Conservation (phyloP, 148 eudicot genomes). For the Euryodendron excelsum region DNA sequence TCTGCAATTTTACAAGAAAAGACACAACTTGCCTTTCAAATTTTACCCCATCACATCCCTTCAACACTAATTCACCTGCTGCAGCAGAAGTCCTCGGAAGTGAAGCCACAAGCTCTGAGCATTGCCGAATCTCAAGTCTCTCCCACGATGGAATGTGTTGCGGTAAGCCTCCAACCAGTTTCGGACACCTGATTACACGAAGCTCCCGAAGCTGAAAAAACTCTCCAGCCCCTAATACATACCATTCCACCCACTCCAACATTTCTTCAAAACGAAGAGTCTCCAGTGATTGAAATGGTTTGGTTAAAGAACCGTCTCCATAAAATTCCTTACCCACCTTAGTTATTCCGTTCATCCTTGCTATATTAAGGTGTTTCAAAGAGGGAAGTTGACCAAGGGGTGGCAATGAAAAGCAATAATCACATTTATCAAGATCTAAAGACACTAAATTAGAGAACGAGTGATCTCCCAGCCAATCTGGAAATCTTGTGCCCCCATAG, state of each 20-base stretch:
- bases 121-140: neutral
- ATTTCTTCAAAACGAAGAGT: neutral
- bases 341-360: neutral
- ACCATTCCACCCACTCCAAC: constrained; percentile 7
- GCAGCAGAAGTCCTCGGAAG: neutral
- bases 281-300: neutral
- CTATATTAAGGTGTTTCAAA: neutral
- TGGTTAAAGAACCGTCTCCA: constrained; percentile 4
- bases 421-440: neutral
- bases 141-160: neutral
- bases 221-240: neutral
- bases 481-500: neutral
- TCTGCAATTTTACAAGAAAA: neutral
- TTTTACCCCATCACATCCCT: neutral
- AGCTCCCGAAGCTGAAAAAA: neutral
- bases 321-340: constrained; percentile 6
- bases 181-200: neutral
- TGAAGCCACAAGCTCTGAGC: neutral
- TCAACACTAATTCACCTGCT: neutral
- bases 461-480: constrained; percentile 10
- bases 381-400: constrained; percentile 3
- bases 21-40: neutral
- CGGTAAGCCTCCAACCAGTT: neutral
- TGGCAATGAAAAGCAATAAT: neutral
- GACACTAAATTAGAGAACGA: neutral